phyloP scores from a whole-genome alignment of 1,284 basidiomycete genomes.

The Microbotryum silenes-acaulis region DNA sequence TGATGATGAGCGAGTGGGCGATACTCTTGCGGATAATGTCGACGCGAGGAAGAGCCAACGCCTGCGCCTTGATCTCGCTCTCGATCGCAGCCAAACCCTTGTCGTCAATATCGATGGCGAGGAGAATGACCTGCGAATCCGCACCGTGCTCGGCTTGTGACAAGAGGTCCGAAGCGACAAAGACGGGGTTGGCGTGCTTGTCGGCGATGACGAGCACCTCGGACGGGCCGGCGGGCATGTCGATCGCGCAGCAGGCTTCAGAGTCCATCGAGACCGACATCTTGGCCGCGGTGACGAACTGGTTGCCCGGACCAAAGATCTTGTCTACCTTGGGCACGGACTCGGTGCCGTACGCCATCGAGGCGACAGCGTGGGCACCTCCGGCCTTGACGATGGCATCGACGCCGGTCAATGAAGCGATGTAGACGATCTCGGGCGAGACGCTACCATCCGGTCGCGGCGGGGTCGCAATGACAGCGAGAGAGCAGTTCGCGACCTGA shows the following conservation, averaged over 20 bases:
- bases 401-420: constrained; percentile 78
- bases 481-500: constrained; percentile 89
- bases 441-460: constrained; percentile 83
- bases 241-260: constrained; percentile 92
- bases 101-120: constrained; percentile 63
- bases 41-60: constrained; percentile 74
- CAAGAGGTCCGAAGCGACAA: constrained; percentile 91
- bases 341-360: constrained; percentile 91
- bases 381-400: constrained; percentile 85
- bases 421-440: constrained; percentile 91
- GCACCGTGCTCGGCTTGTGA: constrained; percentile 97
- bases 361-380: constrained; percentile 95
- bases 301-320: constrained; percentile 97
- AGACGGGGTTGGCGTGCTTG: constrained; percentile 70
- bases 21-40: constrained; percentile 87
- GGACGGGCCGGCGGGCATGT: constrained; percentile 98
- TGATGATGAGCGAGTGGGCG: constrained; percentile 82
- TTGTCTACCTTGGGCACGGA: constrained; percentile 99
- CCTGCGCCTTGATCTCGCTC: constrained; percentile 77
- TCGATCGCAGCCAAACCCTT: constrained; percentile 67
- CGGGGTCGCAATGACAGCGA: constrained; percentile 90
- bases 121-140: constrained; percentile 94
- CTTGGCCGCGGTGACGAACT: constrained; percentile 99
- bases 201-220: constrained; percentile 96
- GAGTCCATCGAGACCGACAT: constrained; percentile 73